Evolutionary conservation across 2,329 filamentous ascomycete genomes (phyloP), one percentile per base, ranked within the genome.

Genomic region (Aspergillus viridinutans): DNA sequence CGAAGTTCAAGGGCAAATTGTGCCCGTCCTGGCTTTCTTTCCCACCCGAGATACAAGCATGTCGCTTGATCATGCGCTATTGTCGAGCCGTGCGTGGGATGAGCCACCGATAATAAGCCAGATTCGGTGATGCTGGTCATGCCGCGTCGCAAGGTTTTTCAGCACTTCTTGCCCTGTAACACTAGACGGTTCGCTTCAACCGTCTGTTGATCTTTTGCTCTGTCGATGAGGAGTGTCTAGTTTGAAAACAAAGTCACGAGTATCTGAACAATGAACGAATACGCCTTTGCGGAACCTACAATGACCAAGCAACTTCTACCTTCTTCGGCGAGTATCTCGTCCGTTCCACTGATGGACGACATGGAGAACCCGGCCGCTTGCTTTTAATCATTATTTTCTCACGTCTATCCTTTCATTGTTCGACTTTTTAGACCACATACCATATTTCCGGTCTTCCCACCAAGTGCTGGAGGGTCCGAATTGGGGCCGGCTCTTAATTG

Each of bases 91-190:
- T 32, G 40, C 50, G 51, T 53, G 54, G 48, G 49, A 45, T 42
- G 50, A 56, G 49, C 10, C 4, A 1, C 21, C 10, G 12, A 26
- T 5, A 23, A 47, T 47, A 25, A 50, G 58, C 58, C 58, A 57
- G 63, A 61, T 64, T 61, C 64, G 69, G 69, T 62, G 64, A 62
- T 72, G 70, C 71, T 71, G 70, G 69, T 71, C 69, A 70, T 66
- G 58, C 67, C 68, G 66, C 62, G 61, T 66, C 64, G 59, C 58
- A 57, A 60, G 60, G 42, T 60, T 53, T 53, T 54, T 62, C 43
- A 56, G 20, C 20, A 55, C 53, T 25, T 56, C 48, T 51, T 56
- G 32, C 57, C 60, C 53, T 58, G 56, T 62, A 60, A 61, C 40
- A 54, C 59, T 59, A 52, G 54, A 47, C 50, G 50, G 49, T 40